Evolutionary conservation across 2,329 filamentous ascomycete species (phyloP).

Genomic region (Pseudocercospora fijiensis): DNA sequence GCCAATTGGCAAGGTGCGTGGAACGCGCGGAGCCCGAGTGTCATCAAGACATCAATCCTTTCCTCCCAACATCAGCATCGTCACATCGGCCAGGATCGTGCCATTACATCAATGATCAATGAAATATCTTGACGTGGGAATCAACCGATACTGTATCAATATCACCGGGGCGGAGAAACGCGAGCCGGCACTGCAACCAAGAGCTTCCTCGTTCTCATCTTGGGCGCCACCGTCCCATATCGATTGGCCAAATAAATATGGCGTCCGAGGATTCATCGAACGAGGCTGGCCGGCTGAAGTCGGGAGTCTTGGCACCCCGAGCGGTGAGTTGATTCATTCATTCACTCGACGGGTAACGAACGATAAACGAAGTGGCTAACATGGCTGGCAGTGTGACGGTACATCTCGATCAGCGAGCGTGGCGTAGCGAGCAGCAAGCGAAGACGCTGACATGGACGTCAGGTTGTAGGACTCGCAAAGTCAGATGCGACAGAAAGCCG

Average conservation of each 20-base stretch:
- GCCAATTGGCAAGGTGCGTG: not conserved
- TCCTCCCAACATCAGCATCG: not conserved
- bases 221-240: not conserved
- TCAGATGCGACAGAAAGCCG: slow-evolving; percentile 6
- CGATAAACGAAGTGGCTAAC: not conserved
- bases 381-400: not conserved
- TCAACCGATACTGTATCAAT: no score
- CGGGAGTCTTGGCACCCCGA: not conserved
- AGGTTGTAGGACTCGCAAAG: slow-evolving; percentile 2
- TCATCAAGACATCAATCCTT: slow-evolving; percentile 2
- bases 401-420: not conserved
- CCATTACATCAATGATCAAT: not conserved
- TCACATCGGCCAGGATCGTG: not conserved
- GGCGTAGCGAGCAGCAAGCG: not conserved
- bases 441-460: not conserved
- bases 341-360: no score
- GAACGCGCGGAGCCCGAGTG: not conserved
- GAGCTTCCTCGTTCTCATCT: not conserved
- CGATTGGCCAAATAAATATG: not conserved
- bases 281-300: not conserved
- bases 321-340: not conserved
- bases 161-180: not conserved
- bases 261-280: slow-evolving; percentile 3
- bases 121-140: not conserved
- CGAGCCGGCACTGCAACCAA: not conserved